Conservation (phyloP, 495 filamentous ascomycete species). For the Trichoderma reesei region DNA sequence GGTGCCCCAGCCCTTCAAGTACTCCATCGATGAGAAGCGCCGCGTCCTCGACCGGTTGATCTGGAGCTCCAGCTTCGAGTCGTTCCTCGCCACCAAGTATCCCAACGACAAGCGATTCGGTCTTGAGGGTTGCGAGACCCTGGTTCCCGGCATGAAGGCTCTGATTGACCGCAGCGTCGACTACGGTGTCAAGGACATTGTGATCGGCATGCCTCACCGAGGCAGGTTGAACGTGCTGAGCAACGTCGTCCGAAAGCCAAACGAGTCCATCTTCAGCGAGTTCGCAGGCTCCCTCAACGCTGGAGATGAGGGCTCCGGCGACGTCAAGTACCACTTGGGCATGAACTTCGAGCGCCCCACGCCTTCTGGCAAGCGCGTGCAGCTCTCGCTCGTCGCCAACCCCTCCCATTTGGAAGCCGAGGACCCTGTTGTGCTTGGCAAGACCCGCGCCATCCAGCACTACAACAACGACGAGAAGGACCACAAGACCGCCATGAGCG, state of each 20-base stretch:
- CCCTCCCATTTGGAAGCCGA: slow-evolving; percentile 98
- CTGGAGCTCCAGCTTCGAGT: slow-evolving; percentile 94
- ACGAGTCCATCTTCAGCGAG: slow-evolving; percentile 98
- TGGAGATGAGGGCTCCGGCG: slow-evolving; percentile 90
- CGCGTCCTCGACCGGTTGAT: slow-evolving; percentile 94
- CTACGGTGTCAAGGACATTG: slow-evolving; percentile 95
- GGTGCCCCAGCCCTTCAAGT: slow-evolving; percentile 87
- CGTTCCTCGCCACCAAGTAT: slow-evolving; percentile 91
- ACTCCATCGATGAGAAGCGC: slow-evolving; percentile 94
- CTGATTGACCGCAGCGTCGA: slow-evolving; percentile 96
- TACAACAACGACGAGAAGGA: slow-evolving; percentile 93
- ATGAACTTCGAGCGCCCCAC: slow-evolving; percentile 99
- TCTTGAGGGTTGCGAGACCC: slow-evolving; percentile 88
- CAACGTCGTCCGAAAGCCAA: slow-evolving; percentile 97
- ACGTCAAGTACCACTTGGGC: slow-evolving; percentile 98
- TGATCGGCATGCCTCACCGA: slow-evolving; percentile 99
- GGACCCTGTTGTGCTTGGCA: slow-evolving; percentile 94
- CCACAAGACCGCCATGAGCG: slow-evolving; percentile 84
- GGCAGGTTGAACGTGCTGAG: slow-evolving; percentile 95
- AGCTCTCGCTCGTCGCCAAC: slow-evolving; percentile 95
- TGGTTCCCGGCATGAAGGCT: slow-evolving; percentile 98
- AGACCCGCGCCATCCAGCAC: slow-evolving; percentile 95
- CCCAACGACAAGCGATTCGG: slow-evolving; percentile 99
- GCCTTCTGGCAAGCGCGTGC: slow-evolving; percentile 95
- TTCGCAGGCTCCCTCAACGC: slow-evolving; percentile 84